Conservation (phyloP, 2,329 filamentous ascomycete genomes). For the Dactylellina parvicollis region DNA sequence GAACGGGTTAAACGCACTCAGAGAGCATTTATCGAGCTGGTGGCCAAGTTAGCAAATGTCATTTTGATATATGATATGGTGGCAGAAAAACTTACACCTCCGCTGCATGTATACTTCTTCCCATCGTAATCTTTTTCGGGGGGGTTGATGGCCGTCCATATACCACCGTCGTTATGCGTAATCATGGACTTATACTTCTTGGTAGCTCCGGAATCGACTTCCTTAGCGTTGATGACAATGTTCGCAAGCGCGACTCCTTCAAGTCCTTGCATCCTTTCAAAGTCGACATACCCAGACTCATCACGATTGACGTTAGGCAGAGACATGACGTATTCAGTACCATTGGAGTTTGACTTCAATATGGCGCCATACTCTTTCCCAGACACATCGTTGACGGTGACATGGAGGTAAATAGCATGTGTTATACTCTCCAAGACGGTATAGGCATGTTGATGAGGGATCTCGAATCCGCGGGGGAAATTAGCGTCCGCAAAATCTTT, state of each 20-base stretch:
- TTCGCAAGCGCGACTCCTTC: conserved; percentile 93
- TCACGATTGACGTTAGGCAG: conserved; percentile 84
- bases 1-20: conserved; percentile 61
- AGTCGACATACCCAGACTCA: conserved; percentile 81
- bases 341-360: conserved; percentile 98
- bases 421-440: conserved; percentile 95
- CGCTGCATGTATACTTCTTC: conserved; percentile 75
- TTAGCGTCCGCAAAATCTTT: conserved; percentile 80
- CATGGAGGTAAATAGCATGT: conserved; percentile 92
- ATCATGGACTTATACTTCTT: conserved; percentile 92
- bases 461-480: conserved; percentile 85
- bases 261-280: conserved; percentile 91
- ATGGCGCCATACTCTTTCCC: conserved; percentile 82
- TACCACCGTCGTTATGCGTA: conserved; percentile 92
- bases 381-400: conserved; percentile 75
- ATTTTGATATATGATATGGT: not conserved
- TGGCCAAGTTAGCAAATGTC: conserved; percentile 2
- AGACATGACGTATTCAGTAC: conserved; percentile 91
- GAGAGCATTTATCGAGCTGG: conserved; percentile 75
- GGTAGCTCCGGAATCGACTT: conserved; percentile 69
- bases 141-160: conserved; percentile 82
- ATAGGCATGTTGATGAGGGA: conserved; percentile 81
- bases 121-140: conserved; percentile 76
- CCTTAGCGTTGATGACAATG: conserved; percentile 77
- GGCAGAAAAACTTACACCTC: conserved; percentile 57